Evolutionary conservation across 2,329 filamentous ascomycete genomes (phyloP).

Genomic region (Fusarium decemcellulare): DNA sequence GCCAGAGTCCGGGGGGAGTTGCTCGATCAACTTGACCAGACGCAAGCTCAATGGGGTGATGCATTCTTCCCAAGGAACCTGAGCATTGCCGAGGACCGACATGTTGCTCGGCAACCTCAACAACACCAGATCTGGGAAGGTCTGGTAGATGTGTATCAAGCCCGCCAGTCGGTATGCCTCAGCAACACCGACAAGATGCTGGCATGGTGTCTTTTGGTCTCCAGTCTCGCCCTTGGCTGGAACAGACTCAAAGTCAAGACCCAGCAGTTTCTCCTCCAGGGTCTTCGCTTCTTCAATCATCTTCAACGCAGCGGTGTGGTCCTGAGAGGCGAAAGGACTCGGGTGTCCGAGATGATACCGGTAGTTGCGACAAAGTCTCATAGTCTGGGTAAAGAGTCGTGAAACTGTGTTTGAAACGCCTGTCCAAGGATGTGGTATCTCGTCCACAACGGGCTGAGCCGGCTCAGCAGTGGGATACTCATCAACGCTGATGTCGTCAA

Average conservation of each 20-base stretch:
- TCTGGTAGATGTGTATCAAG: constrained; percentile 57
- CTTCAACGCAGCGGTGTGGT: constrained; percentile 33
- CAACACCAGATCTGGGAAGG: constrained; percentile 52
- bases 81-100: not conserved
- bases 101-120: constrained; percentile 45
- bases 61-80: constrained; percentile 50
- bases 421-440: constrained; percentile 55
- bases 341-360: constrained; percentile 46
- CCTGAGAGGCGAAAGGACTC: constrained; percentile 22
- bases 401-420: constrained; percentile 53
- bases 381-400: constrained; percentile 51
- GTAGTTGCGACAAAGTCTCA: constrained; percentile 54
- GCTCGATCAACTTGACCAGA: constrained; percentile 47
- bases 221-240: constrained; percentile 44
- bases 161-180: constrained; percentile 56
- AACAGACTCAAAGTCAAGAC: constrained; percentile 44
- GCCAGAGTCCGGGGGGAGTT: constrained; percentile 50
- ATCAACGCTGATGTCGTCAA: constrained; percentile 26
- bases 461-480: constrained; percentile 34
- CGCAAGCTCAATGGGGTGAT: constrained; percentile 50
- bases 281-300: constrained; percentile 51
- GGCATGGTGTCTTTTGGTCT: constrained; percentile 44
- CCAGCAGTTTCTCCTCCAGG: constrained; percentile 51
- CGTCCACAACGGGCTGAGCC: constrained; percentile 27
- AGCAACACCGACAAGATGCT: constrained; percentile 52